Evolutionary conservation across 106 monocot species (phyloP), one percentile per base, ranked within the genome.

Genomic region (Platanthera guangdongensis): DNA sequence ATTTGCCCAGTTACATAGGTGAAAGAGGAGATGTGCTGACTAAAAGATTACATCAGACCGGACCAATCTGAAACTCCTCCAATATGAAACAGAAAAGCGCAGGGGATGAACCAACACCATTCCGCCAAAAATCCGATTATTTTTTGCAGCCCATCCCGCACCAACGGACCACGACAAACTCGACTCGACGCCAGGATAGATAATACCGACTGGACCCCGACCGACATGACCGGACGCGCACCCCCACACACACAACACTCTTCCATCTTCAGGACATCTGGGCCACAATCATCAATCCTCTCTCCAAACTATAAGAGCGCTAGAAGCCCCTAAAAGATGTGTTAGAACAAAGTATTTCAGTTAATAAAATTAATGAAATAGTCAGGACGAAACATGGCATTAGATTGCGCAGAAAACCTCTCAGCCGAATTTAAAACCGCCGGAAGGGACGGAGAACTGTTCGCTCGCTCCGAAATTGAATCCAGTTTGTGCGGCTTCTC

Each of bases 371-470:
- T 12, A 7, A 4, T 5, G 32, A 10, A 47, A 48, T 8, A 7
- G 5, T 16, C 7, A 7, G 48, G 7, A 70, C 4, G n/a, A 8
- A 67, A 13, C 3, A 32, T 22, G 0, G 8, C 25, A 6, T 15
- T 6, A 15, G 47, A 48, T 16, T 15, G 16, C 47, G 16, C 12
- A 15, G 32, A 45, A 13, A 13, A 70, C 70, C 70, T 70, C 49
- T 80, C 71, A 80, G 69, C 80, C 57, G 25, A 80, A 80, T 68
- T 80, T 80, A 54, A 80, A 80, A 16, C 80, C 80, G 15, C 75
- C 80, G 15, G 75, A 68, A 46, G 80, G 80, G 69, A 75, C 80
- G 32, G 75, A 32, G 52, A 39, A 67, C 80, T 75, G 74, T 45
- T 75, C 75, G 19, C 57, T 75, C 1, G 52, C 45, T 45, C 80